Evolutionary conservation across 116 monocot species (phyloP).

Genomic region (Iris pallida): DNA sequence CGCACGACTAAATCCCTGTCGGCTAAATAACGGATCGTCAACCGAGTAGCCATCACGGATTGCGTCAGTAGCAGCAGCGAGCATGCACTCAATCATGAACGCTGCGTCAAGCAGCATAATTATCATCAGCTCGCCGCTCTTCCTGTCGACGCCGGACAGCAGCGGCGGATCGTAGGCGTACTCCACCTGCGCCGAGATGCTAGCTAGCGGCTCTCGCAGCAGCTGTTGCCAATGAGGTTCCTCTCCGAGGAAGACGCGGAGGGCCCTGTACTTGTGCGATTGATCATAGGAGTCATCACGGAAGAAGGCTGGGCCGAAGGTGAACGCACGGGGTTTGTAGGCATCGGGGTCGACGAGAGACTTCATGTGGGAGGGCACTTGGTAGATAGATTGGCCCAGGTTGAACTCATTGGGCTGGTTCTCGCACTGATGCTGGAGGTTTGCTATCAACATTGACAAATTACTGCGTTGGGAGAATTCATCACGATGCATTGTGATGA

Average conservation of each 20-base stretch:
- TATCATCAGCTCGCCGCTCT: neutral
- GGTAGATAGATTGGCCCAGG: too few relatives aligned
- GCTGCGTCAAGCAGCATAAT: slow-evolving; percentile 14
- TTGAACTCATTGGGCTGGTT: too few relatives aligned
- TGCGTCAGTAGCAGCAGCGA: neutral
- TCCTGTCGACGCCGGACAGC: neutral
- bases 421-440: too few relatives aligned
- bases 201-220: neutral
- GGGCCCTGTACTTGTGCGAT: slow-evolving; percentile 10
- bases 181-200: neutral
- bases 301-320: too few relatives aligned
- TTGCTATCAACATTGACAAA: too few relatives aligned
- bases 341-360: too few relatives aligned
- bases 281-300: neutral
- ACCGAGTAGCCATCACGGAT: neutral
- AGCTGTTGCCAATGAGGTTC: neutral
- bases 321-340: too few relatives aligned
- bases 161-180: neutral
- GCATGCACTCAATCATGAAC: slow-evolving; percentile 18
- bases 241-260: neutral
- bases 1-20: slow-evolving; percentile 2
- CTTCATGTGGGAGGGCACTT: too few relatives aligned
- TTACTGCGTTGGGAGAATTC: too few relatives aligned
- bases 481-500: too few relatives aligned
- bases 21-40: slow-evolving; percentile 15